A percentile compares a stretch with the other conserved stretches of the same genome.
These are phyloP conservation scores for Aspergillus ochraceoroseus DNA, from an alignment of 2,329 filamentous ascomycete species.

Conservation along the genomic window DNA sequence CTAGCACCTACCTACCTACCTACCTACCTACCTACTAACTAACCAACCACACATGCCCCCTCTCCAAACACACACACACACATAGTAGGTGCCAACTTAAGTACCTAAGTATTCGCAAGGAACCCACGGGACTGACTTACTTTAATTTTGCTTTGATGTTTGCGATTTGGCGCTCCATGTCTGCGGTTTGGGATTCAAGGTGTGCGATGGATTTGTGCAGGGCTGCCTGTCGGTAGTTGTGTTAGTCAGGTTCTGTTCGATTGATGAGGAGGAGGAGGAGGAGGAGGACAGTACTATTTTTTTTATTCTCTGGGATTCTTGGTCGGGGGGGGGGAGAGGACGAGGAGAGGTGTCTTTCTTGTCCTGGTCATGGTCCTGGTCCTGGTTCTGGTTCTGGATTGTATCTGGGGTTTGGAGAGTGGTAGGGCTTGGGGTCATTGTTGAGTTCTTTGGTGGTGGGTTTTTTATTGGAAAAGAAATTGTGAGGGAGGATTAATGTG, in stretches of 20 bases:
- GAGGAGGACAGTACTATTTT: too few relatives aligned
- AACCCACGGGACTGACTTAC: too few relatives aligned
- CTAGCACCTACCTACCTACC: too few relatives aligned
- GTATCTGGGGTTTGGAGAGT: background rate
- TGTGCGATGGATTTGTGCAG: slow-evolving; percentile 28
- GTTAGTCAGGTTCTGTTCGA: slow-evolving; percentile 9
- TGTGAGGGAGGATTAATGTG: too few relatives aligned
- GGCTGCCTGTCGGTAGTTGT: slow-evolving; percentile 19
- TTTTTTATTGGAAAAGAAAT: background rate
- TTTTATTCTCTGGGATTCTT: slow-evolving; percentile 21
- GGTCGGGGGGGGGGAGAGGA: slow-evolving; percentile 7
- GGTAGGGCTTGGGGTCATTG: background rate
- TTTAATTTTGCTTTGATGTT: slow-evolving; percentile 35
- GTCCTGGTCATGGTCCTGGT: too few relatives aligned
- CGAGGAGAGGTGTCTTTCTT: too few relatives aligned
- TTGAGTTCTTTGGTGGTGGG: background rate
- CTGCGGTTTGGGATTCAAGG: slow-evolving; percentile 47
- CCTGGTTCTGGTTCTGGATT: background rate
- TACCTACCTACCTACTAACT: too few relatives aligned
- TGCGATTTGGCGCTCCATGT: slow-evolving; percentile 34
- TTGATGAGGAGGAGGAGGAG: too few relatives aligned
- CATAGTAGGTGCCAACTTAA: background rate
- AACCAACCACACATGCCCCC: background rate
- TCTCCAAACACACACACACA: background rate
- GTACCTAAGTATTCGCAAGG: too few relatives aligned